A percentile compares a stretch with the other conserved stretches of the same genome.
Conservation (phyloP, 2,329 filamentous ascomycete species). For the Metarhizium rileyi region DNA sequence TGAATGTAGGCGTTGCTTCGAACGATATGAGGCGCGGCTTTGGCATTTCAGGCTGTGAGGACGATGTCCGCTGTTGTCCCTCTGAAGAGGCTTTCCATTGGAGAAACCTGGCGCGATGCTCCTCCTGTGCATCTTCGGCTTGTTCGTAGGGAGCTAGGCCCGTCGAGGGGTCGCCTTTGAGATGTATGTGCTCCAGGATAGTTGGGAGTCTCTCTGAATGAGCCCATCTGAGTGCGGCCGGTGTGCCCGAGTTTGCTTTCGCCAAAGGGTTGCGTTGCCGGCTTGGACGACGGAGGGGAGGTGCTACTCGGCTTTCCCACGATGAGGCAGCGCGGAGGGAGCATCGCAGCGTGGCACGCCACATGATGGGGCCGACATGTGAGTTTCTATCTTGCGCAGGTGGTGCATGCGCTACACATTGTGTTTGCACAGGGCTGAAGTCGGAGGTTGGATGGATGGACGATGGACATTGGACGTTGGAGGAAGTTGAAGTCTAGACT, state of each 20-base stretch:
- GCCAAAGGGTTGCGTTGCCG: background rate
- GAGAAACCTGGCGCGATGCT: constrained; percentile 23
- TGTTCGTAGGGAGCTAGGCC: constrained; percentile 21
- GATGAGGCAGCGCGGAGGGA: background rate
- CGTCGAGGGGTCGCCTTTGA: constrained; percentile 12
- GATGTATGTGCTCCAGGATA: constrained; percentile 22
- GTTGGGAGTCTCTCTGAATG: background rate
- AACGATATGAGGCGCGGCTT: constrained; percentile 69
- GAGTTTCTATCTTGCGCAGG: background rate
- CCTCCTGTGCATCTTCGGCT: constrained; percentile 23
- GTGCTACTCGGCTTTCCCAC: background rate
- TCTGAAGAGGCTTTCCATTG: constrained; percentile 22
- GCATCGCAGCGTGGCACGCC: background rate
- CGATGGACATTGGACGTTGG: background rate
- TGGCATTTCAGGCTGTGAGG: constrained; percentile 34
- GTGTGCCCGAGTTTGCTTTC: background rate
- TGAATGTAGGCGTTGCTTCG: constrained; percentile 75
- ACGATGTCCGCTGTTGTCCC: constrained; percentile 8
- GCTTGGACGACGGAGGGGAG: background rate
- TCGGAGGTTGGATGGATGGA: background rate
- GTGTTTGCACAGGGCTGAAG: too few relatives aligned
- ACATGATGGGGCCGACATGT: constrained; percentile 4
- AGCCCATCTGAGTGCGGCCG: background rate
- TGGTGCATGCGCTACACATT: background rate
- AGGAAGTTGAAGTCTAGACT: background rate